phyloP scores from a whole-genome alignment of 2,329 filamentous ascomycete species.

The Trichoderma atrobrunneum region DNA sequence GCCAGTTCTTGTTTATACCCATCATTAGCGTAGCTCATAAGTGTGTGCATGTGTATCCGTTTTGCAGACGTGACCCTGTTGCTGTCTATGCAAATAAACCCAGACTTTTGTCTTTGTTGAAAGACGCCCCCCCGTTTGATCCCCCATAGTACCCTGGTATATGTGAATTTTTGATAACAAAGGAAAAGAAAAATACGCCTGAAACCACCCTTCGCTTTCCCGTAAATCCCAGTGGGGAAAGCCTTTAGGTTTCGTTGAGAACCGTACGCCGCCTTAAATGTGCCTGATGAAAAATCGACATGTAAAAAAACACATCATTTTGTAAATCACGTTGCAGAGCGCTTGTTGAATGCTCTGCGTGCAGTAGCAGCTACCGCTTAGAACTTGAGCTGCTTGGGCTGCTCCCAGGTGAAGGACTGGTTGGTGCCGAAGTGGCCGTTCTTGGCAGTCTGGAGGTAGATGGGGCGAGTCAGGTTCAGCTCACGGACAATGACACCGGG shows the following conservation, averaged over 20 bases:
- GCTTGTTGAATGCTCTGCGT: slow-evolving; percentile 42
- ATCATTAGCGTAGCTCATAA: slow-evolving; percentile 39
- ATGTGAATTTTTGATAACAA: slow-evolving; percentile 27
- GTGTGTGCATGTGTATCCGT: slow-evolving; percentile 40
- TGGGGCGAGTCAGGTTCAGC: slow-evolving; percentile 90
- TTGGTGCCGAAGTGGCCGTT: slow-evolving; percentile 98
- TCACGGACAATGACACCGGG: slow-evolving; percentile 98
- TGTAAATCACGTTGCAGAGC: slow-evolving; percentile 32
- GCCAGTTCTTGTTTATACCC: slow-evolving; percentile 36
- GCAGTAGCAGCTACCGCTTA: slow-evolving; percentile 49
- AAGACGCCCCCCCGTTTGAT: slow-evolving; percentile 40
- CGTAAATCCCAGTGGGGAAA: slow-evolving; percentile 32
- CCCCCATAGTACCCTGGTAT: slow-evolving; percentile 30
- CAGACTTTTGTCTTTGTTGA: slow-evolving; percentile 45
- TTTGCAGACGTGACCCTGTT: slow-evolving; percentile 31
- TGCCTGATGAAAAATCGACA: slow-evolving; percentile 37
- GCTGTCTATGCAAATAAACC: slow-evolving; percentile 40
- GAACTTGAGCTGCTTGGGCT: slow-evolving; percentile 91
- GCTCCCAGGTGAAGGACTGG: slow-evolving; percentile 97
- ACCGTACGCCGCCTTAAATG: slow-evolving; percentile 42
- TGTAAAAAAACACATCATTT: slow-evolving; percentile 36
- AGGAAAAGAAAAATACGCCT: slow-evolving; percentile 31
- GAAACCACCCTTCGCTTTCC: slow-evolving; percentile 36
- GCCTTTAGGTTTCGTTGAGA: slow-evolving; percentile 45
- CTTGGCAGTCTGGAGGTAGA: slow-evolving; percentile 98